Conservation (phyloP, 1,284 basidiomycete genomes). For the Cryptococcus sp. region DNA sequence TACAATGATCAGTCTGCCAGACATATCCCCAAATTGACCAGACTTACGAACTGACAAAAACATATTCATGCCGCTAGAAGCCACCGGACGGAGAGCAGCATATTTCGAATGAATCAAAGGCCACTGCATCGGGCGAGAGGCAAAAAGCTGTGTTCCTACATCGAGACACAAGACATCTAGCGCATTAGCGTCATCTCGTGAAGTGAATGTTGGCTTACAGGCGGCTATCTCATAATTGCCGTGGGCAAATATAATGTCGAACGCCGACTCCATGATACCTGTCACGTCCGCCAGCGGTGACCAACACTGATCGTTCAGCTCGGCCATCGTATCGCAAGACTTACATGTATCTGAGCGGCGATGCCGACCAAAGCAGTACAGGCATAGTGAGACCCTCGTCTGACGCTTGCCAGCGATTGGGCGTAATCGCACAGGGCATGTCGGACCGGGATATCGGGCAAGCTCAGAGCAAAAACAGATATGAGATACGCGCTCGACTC, state of each 20-base stretch:
- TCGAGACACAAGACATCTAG: constrained; percentile 24
- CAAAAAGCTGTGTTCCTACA: constrained; percentile 11
- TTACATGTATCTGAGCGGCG: constrained; percentile 20
- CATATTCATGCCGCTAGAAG: constrained; percentile 9
- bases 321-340: constrained; percentile 1
- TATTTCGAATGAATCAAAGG: constrained; percentile 12
- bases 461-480: constrained; percentile 13
- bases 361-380: constrained; percentile 12
- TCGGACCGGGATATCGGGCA: constrained; percentile 11
- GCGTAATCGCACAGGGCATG: constrained; percentile 8
- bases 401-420: constrained; percentile 3
- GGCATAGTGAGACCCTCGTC: constrained; percentile 14
- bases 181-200: not conserved
- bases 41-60: constrained; percentile 18
- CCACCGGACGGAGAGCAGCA: constrained; percentile 17
- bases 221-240: constrained; percentile 29
- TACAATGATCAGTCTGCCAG: constrained; percentile 1
- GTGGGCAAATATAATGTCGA: constrained; percentile 16
- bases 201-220: constrained; percentile 14
- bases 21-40: not conserved
- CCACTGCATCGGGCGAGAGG: constrained; percentile 6
- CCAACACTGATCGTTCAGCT: constrained; percentile 6
- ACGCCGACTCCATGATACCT: constrained; percentile 5
- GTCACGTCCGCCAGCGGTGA: constrained; percentile 8
- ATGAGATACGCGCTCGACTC: constrained; percentile 22